A percentile compares a stretch with the other conserved stretches of the same genome.
Evolutionary conservation across 2,329 filamentous ascomycete genomes (phyloP).

Genomic region (Gyromitra esculenta): DNA sequence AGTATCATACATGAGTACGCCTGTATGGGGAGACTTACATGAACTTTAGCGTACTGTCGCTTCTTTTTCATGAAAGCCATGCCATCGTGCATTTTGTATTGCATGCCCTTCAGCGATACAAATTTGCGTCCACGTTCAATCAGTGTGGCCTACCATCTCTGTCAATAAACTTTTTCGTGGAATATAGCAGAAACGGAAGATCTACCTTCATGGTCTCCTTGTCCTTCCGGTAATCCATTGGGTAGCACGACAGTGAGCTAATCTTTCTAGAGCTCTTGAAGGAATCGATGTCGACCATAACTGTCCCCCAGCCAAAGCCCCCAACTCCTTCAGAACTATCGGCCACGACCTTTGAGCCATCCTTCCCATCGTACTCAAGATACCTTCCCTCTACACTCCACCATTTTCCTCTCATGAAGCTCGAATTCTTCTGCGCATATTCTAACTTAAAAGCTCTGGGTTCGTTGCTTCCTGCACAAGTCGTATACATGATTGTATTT

Average conservation of each 20-base stretch:
- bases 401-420: conserved; percentile 76
- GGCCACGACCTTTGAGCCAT: conserved; percentile 56
- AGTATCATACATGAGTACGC: neutral
- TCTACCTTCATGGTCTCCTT: conserved; percentile 61
- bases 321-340: conserved; percentile 25
- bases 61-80: conserved; percentile 87
- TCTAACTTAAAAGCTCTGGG: conserved; percentile 87
- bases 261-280: conserved; percentile 88
- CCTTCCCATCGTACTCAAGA: conserved; percentile 86
- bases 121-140: conserved; percentile 87
- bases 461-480: conserved; percentile 80
- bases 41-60: conserved; percentile 78
- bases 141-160: conserved; percentile 61
- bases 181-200: conserved; percentile 61
- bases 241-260: conserved; percentile 78
- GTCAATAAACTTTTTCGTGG: conserved; percentile 61
- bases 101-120: conserved; percentile 77
- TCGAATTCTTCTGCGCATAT: conserved; percentile 74
- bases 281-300: conserved; percentile 73
- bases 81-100: conserved; percentile 83
- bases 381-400: conserved; percentile 82
- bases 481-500: conserved; percentile 79
- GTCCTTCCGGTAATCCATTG: conserved; percentile 80
- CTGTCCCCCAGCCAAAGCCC: conserved; percentile 76
- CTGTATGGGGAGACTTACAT: conserved; percentile 69